Evolutionary conservation across 768 basidiomycete species (phyloP).

Genomic region (Suillus paluster): DNA sequence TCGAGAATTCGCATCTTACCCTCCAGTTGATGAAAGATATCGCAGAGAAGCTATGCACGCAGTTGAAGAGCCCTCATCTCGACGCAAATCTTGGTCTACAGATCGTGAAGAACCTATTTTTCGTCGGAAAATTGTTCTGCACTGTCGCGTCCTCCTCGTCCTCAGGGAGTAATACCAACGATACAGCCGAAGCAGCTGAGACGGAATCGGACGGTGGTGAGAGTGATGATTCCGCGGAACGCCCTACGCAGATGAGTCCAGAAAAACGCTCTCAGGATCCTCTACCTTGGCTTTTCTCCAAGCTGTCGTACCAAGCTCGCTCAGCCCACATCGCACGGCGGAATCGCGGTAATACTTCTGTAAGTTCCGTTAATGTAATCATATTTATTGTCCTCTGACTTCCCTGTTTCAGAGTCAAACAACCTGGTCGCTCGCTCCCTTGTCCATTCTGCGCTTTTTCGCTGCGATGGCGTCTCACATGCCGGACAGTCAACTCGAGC

Average conservation of each 20-base stretch:
- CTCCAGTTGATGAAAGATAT: slow-evolving; percentile 62
- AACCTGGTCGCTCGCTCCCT: slow-evolving; percentile 84
- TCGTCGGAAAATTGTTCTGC: slow-evolving; percentile 85
- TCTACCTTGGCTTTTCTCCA: slow-evolving; percentile 93
- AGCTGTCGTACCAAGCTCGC: slow-evolving; percentile 85
- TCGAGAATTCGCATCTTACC: slow-evolving; percentile 52
- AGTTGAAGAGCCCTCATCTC: slow-evolving; percentile 82
- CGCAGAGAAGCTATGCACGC: slow-evolving; percentile 71
- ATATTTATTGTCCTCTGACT: not conserved
- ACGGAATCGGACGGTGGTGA: slow-evolving; percentile 32
- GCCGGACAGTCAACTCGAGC: slow-evolving; percentile 58
- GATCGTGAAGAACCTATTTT: slow-evolving; percentile 92
- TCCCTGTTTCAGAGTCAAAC: slow-evolving; percentile 45
- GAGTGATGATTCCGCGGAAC: slow-evolving; percentile 15
- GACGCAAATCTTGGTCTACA: slow-evolving; percentile 78
- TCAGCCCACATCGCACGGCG: slow-evolving; percentile 75
- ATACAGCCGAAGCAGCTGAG: slow-evolving; percentile 36
- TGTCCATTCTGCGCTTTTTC: slow-evolving; percentile 88
- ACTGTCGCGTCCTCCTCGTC: slow-evolving; percentile 36
- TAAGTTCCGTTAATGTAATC: slow-evolving; percentile 35
- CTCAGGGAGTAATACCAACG: slow-evolving; percentile 24
- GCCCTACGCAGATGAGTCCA: slow-evolving; percentile 1
- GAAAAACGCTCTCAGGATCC: slow-evolving; percentile 44
- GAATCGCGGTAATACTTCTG: slow-evolving; percentile 51
- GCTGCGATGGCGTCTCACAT: slow-evolving; percentile 87